Evolutionary conservation across 106 monocot genomes (phyloP), one percentile per base, ranked within the genome.

Genomic region (Posidonia australis): DNA sequence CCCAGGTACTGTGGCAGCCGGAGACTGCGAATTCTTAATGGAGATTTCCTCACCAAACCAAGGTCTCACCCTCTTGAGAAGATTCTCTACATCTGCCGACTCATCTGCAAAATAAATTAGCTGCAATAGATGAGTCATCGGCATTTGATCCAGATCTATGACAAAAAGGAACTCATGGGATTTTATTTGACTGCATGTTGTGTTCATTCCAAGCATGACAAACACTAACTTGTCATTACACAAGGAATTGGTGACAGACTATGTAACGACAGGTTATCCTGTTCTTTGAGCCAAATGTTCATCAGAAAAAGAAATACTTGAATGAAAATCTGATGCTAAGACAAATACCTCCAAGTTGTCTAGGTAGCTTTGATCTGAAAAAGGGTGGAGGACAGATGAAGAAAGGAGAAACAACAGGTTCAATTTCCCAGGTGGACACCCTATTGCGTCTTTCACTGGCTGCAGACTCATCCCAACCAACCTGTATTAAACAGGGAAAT

Each of bases 391-490:
- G 84, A 53, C 87, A 96, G 12, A 96, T 80, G 70, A 96, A 90
- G 69, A 96, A 96, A 22, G 94, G 94, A 52, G 86, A 82, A 19
- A 71, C 72, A 10, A 96, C 90, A 70, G 89, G 94, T 58, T 96
- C 94, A 72, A 96, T 90, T 68, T 96, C 94, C 94, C 94, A 96
- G 27, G 87, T 57, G 62, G 94, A 96, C 47, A 90, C 94, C 60
- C 90, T 76, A 48, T 79, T 90, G 22, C 87, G 90, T 66, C 84
- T 86, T 74, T 96, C 94, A 64, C 90, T 84, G 23, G 90, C 74
- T 67, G 81, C 86, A 69, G 94, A 87, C 32, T 96, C 94, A 77
- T 96, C 94, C 94, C 94, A 96, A 3, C 84, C 94, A 49, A 96
- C 86, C 94, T 96, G 77, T 69, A 62, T 26, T 69, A 7, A 19